Evolutionary conservation across 129 eudicot species (phyloP), one percentile per base, ranked within the genome.

Genomic region (Deinandra increscens): DNA sequence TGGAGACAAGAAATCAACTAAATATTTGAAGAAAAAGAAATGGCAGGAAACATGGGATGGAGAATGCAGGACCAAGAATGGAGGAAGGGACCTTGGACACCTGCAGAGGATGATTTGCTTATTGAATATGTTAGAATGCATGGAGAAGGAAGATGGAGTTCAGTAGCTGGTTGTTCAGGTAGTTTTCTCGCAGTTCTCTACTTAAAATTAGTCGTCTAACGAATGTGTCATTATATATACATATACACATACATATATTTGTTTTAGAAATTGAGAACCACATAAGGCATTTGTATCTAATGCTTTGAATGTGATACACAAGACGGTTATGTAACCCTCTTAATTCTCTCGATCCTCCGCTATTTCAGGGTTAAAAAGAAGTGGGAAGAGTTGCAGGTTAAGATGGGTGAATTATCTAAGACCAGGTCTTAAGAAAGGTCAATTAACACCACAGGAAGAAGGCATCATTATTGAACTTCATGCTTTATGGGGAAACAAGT

Each of bases 71-170:
- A 80, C 54, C 69, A 81, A 78, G 91, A 89, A 11, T 84, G 95
- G 91, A 90, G 95, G 79, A 90, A 87, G 73, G 97, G 97, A 41
- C 87, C 95, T n/a, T 91, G 95, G 97, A 91, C 90, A 13, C 88
- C 90, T 3, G 84, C 76, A 17, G 97, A 91, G 66, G 97, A 91
- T 75, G 82, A 80, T 78, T 33, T 87, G 70, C 86, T 91, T 4
- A 6, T 70, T 31, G 83, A 91, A 18, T 84, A 87, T 81, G 80
- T 91, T 10, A 77, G 41, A 60, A 38, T 71, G 60, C 68, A 87
- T 81, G 97, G 97, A 31, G 92, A 87, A 71, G 95, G 95, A 50
- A 72, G 88, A 74, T 91, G 97, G 97, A 87, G 88, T 71, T 91
- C 81, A 5, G 91, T 91, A 36, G 71, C 95, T 43, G 68, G 66